Conservation (phyloP, 768 basidiomycete genomes). For the Tulasnella sp. region DNA sequence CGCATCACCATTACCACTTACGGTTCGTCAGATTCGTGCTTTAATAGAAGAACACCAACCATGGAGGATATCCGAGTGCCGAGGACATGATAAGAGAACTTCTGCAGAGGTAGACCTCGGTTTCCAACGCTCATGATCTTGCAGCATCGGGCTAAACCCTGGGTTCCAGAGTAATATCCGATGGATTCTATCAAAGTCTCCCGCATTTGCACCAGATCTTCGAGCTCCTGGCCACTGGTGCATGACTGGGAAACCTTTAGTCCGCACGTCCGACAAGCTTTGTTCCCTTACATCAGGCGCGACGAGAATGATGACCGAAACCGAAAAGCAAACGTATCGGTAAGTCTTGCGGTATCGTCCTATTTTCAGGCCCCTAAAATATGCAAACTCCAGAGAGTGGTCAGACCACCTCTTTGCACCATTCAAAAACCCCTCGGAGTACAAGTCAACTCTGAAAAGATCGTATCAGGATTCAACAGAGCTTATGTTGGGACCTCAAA, state of each 20-base stretch:
- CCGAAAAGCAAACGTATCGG: background rate
- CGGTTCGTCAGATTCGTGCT: background rate
- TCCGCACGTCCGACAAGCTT: background rate
- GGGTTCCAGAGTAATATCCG: background rate
- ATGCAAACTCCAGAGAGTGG: background rate
- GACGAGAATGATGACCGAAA: background rate
- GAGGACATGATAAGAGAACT: background rate
- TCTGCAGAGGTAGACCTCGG: background rate
- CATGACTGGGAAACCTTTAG: background rate
- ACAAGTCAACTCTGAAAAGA: background rate
- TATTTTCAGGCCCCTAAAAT: background rate
- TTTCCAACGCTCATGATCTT: background rate
- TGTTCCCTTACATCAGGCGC: background rate
- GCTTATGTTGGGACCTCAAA: no score
- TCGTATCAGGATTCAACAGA: no score
- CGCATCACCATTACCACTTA: background rate
- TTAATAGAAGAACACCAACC: background rate
- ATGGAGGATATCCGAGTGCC: background rate
- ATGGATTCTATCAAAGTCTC: background rate
- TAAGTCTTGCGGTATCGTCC: background rate
- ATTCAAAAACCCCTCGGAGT: background rate
- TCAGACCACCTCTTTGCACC: background rate
- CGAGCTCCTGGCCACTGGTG: background rate
- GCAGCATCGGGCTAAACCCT: background rate
- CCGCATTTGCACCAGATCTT: background rate